Evolutionary conservation across 805 yeast genomes (phyloP).

Genomic region (baker's yeast (Saccharomyces cerevisiae)): DNA sequence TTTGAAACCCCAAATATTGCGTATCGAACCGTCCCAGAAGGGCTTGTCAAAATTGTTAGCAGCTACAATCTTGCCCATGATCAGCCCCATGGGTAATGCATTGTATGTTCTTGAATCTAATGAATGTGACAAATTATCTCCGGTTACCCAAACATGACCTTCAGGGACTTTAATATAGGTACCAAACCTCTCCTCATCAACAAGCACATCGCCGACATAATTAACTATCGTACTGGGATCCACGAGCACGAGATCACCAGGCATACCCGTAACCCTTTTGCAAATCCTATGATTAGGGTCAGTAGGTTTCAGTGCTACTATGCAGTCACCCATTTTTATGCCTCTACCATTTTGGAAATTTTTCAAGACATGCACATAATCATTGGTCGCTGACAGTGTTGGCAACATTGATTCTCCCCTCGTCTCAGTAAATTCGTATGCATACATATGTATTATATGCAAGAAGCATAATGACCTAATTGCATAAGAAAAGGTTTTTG

Average conservation of each 20-base stretch:
- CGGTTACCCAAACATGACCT: constrained; percentile 97
- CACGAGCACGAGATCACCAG: constrained; percentile 75
- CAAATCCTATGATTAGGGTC: constrained; percentile 82
- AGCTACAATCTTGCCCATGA: constrained; percentile 79
- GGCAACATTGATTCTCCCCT: constrained; percentile 95
- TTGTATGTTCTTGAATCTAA: constrained; percentile 86
- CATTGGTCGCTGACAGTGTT: constrained; percentile 64
- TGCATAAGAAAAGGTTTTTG: constrained; percentile 39
- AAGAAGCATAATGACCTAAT: constrained; percentile 52
- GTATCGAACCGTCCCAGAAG: constrained; percentile 29
- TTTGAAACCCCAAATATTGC: constrained; percentile 45
- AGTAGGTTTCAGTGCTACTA: constrained; percentile 85
- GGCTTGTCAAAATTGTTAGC: constrained; percentile 51
- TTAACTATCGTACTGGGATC: constrained; percentile 56
- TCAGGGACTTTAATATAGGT: constrained; percentile 72
- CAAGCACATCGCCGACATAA: constrained; percentile 5
- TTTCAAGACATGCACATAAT: constrained; percentile 73
- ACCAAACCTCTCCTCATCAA: constrained; percentile 20
- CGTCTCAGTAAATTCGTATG: constrained; percentile 73
- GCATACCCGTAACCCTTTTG: constrained; percentile 91
- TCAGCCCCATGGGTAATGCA: constrained; percentile 80
- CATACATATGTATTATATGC: constrained; percentile 59
- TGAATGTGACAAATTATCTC: constrained; percentile 83
- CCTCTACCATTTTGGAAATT: constrained; percentile 52
- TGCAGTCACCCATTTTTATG: constrained; percentile 74